These are phyloP conservation scores for Pichia sp. DNA, from an alignment of 1,139 yeast species.

Conservation along the genomic window DNA sequence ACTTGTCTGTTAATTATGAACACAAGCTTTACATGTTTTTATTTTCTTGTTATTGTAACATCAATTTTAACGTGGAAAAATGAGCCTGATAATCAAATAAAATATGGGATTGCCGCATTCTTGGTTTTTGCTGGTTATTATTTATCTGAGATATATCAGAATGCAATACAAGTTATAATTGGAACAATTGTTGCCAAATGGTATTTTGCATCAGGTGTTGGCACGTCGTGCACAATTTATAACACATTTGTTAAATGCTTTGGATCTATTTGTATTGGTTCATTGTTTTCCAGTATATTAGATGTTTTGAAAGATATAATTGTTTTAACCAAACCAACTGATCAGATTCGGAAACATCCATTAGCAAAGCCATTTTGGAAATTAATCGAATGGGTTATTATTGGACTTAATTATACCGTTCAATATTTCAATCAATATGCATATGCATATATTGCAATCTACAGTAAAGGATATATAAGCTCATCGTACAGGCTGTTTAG, in stretches of 20 bases:
- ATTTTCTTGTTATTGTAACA: conserved; percentile 63
- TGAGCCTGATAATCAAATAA: conserved; percentile 1
- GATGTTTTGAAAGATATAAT: conserved; percentile 39
- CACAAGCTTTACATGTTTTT: conserved; percentile 44
- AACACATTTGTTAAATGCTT: conserved; percentile 79
- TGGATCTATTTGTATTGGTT: conserved; percentile 87
- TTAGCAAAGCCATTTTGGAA: conserved; percentile 52
- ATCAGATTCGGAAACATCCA: conserved; percentile 15
- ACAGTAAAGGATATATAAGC: conserved; percentile 68
- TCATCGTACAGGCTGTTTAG: conserved; percentile 79
- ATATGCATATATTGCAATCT: conserved; percentile 76
- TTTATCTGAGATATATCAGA: conserved; percentile 76
- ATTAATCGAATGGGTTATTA: conserved; percentile 39
- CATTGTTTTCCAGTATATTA: conserved; percentile 68
- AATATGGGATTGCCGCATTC: conserved; percentile 35
- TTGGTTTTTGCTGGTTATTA: conserved; percentile 66
- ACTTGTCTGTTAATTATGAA: conserved; percentile 59
- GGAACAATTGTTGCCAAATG: conserved; percentile 88
- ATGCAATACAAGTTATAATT: conserved; percentile 74
- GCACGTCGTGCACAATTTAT: conserved; percentile 71
- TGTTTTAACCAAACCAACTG: conserved; percentile 16
- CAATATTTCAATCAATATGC: conserved; percentile 87
- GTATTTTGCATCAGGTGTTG: conserved; percentile 78
- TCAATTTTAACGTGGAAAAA: conserved; percentile 62
- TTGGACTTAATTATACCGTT: conserved; percentile 29